phyloP scores from a whole-genome alignment of 352 stramenopile species.

The Pythium dissotocum region DNA sequence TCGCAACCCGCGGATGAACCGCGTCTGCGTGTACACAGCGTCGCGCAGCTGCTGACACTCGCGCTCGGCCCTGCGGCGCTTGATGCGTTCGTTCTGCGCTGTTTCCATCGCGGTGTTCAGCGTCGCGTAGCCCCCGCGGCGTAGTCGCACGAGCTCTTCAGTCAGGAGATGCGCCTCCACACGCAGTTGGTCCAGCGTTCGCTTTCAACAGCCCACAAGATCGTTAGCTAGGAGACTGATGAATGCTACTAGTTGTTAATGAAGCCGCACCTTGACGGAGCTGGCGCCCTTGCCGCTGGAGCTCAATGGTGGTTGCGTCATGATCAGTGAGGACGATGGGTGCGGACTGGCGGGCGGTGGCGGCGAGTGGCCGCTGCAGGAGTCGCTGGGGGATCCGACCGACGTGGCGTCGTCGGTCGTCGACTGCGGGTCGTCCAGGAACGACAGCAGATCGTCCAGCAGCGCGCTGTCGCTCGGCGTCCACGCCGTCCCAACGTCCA shows the following conservation, averaged over 20 bases:
- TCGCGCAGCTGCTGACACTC: slow-evolving; percentile 18
- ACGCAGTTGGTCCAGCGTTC: not conserved
- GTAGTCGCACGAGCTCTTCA: not conserved
- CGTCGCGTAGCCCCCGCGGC: not conserved
- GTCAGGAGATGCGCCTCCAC: not conserved
- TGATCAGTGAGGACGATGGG: not conserved
- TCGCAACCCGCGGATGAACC: slow-evolving; percentile 7
- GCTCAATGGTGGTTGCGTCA: not conserved
- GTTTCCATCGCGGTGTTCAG: not conserved
- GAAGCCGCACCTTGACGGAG: not conserved
- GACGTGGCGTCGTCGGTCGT: not conserved
- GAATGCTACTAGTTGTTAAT: not conserved
- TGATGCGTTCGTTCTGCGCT: slow-evolving; percentile 7
- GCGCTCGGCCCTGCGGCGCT: slow-evolving; percentile 13
- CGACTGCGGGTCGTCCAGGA: not conserved
- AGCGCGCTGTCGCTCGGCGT: not conserved
- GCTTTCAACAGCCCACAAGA: not conserved
- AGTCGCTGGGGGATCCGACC: not conserved
- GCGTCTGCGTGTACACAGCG: slow-evolving; percentile 10
- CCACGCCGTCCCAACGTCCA: not conserved
- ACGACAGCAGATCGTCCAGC: slow-evolving; percentile 5
- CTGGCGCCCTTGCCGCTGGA: not conserved
- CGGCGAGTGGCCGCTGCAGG: slow-evolving; percentile 1
- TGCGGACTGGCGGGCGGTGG: not conserved
- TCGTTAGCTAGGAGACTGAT: not conserved